phyloP scores from a whole-genome alignment of 139 green algal genomes.

The Pedinophyceae sp. region DNA sequence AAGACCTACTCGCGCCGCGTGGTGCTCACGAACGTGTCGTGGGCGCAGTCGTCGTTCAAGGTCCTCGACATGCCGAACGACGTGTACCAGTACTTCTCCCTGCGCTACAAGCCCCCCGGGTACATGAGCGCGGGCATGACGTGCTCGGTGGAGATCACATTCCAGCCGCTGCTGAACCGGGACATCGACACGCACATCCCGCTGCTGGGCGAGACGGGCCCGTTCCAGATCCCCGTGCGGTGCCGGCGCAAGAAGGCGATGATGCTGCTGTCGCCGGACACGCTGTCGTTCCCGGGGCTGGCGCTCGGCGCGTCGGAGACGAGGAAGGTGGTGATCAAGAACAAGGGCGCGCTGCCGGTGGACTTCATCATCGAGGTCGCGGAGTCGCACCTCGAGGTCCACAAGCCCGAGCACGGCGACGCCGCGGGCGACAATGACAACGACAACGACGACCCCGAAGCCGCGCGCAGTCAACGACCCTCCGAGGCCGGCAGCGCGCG shows the following conservation, averaged over 20 bases:
- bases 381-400: not conserved
- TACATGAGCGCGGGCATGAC: slow-evolving; percentile 33
- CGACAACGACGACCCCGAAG: too few relatives aligned
- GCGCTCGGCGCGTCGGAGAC: not conserved
- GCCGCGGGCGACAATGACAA: too few relatives aligned
- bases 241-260: slow-evolving; percentile 29
- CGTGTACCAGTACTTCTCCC: slow-evolving; percentile 3
- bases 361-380: slow-evolving; percentile 5
- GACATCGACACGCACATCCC: slow-evolving; percentile 29
- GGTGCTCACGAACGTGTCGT: slow-evolving; percentile 38
- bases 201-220: slow-evolving; percentile 33
- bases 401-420: too few relatives aligned
- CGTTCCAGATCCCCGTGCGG: slow-evolving; percentile 25
- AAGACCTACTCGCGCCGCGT: slow-evolving; percentile 20
- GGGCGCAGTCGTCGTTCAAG: slow-evolving; percentile 38
- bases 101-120: slow-evolving; percentile 33
- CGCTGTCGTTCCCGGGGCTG: not conserved
- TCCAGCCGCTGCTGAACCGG: slow-evolving; percentile 37
- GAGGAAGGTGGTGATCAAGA: slow-evolving; percentile 16
- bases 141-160: slow-evolving; percentile 25
- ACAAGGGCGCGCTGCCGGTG: slow-evolving; percentile 38
- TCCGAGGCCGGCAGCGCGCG: too few relatives aligned
- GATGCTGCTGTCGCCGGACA: not conserved
- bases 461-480: too few relatives aligned
- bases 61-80: not conserved